These are phyloP conservation scores for Pseudogymnoascus sp. DNA, from an alignment of 2,329 filamentous ascomycete species.

Conservation along the genomic window DNA sequence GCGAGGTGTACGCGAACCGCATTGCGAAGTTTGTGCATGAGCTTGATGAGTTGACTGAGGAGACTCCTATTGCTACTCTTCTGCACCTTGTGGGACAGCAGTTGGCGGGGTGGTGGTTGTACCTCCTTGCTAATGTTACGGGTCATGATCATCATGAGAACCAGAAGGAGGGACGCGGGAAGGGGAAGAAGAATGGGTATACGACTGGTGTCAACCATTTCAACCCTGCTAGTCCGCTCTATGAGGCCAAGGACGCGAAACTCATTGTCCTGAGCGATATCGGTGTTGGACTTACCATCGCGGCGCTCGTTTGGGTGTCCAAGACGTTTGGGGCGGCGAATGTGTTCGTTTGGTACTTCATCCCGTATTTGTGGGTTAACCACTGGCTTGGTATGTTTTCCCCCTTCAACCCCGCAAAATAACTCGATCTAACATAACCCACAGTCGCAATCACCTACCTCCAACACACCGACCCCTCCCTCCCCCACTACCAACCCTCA, in stretches of 20 bases:
- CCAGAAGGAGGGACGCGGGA: slow-evolving; percentile 86
- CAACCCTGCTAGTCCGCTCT: slow-evolving; percentile 77
- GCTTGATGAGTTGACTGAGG: slow-evolving; percentile 81
- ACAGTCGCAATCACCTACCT: slow-evolving; percentile 93
- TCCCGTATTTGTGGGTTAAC: slow-evolving; percentile 97
- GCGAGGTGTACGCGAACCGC: slow-evolving; percentile 69
- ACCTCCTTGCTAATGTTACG: slow-evolving; percentile 85
- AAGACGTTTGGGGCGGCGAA: slow-evolving; percentile 77
- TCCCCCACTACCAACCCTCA: slow-evolving; percentile 82
- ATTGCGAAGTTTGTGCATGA: slow-evolving; percentile 71
- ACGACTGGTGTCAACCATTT: slow-evolving; percentile 90
- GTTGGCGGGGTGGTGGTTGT: slow-evolving; percentile 86
- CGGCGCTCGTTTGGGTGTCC: slow-evolving; percentile 53
- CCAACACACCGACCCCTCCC: slow-evolving; percentile 90
- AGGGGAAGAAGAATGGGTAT: slow-evolving; percentile 81
- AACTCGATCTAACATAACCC: slow-evolving; percentile 19
- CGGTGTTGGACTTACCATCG: slow-evolving; percentile 58
- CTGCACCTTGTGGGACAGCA: slow-evolving; percentile 73
- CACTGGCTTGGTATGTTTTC: slow-evolving; percentile 84
- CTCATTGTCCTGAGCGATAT: slow-evolving; percentile 81
- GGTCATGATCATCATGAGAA: slow-evolving; percentile 91
- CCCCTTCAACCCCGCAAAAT: not conserved
- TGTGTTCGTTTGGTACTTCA: slow-evolving; percentile 86
- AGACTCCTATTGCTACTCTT: slow-evolving; percentile 80
- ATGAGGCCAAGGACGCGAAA: slow-evolving; percentile 83